Percentiles rank a stretch among this genome's conserved stretches.
Conservation (phyloP, 129 eudicot genomes). For the Lactuca sativa region DNA sequence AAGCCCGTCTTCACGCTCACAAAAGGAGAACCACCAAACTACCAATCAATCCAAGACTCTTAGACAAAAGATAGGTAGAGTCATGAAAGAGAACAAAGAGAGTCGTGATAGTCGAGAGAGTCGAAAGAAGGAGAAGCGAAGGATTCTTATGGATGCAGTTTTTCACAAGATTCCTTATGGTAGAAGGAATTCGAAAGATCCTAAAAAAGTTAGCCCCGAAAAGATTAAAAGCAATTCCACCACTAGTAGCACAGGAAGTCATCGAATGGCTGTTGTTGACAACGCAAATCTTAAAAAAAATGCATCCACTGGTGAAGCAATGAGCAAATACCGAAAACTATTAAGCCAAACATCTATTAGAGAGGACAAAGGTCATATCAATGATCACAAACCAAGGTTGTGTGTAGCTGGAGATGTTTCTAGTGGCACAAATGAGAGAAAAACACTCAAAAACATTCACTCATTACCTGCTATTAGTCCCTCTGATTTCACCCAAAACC, state of each 20-base stretch:
- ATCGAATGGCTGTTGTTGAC: slow-evolving; percentile 10
- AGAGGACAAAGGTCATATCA: slow-evolving; percentile 27
- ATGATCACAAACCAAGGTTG: slow-evolving; percentile 35
- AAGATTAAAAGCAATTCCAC: slow-evolving; percentile 34
- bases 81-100: slow-evolving; percentile 51
- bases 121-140: slow-evolving; percentile 52
- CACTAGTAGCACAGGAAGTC: slow-evolving; percentile 20
- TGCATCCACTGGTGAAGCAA: slow-evolving; percentile 47
- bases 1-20: slow-evolving; percentile 33
- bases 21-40: slow-evolving; percentile 36
- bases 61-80: slow-evolving; percentile 53
- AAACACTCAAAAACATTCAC: slow-evolving; percentile 44
- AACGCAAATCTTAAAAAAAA: slow-evolving; percentile 37
- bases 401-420: slow-evolving; percentile 36
- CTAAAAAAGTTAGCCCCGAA: slow-evolving; percentile 26
- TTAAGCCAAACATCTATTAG: slow-evolving; percentile 39
- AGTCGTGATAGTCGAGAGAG: neutral
- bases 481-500: slow-evolving; percentile 27
- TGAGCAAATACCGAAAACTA: slow-evolving; percentile 53
- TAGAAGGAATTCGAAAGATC: slow-evolving; percentile 40
- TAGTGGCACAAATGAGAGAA: slow-evolving; percentile 14
- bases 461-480: slow-evolving; percentile 65
- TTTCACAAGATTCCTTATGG: slow-evolving; percentile 79
- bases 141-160: slow-evolving; percentile 73
- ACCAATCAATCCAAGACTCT: slow-evolving; percentile 61